These are phyloP conservation scores for Podospora bellae-mahoneyi DNA, from an alignment of 495 filamentous ascomycete species.

Conservation along the genomic window DNA sequence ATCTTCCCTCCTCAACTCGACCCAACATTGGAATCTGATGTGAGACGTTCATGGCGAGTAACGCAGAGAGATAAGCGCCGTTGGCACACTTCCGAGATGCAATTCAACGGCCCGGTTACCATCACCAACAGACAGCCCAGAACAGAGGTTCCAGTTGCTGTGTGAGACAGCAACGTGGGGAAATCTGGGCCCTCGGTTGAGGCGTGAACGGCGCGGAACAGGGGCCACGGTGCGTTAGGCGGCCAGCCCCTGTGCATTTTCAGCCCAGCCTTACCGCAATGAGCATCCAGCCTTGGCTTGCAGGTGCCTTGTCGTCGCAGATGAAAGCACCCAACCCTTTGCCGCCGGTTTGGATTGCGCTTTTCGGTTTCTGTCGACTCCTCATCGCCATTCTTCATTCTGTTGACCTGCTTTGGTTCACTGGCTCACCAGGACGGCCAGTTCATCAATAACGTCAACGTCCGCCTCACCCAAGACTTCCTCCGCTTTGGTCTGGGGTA, in stretches of 20 bases:
- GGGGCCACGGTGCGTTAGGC: not conserved
- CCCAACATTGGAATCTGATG: not conserved
- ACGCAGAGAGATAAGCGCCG: not conserved
- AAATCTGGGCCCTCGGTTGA: not conserved
- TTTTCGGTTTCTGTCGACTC: not conserved
- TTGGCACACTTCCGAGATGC: not conserved
- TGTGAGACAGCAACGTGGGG: not conserved
- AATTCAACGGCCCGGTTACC: not conserved
- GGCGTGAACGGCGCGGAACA: not conserved
- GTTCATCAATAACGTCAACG: not conserved
- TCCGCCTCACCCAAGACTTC: not conserved
- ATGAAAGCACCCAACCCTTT: slow-evolving; percentile 4
- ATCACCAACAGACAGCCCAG: not conserved
- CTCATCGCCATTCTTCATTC: not conserved
- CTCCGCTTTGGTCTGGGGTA: not conserved
- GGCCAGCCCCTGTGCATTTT: not conserved
- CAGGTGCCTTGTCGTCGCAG: slow-evolving; percentile 3
- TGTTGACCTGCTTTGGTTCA: not conserved
- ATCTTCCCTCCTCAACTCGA: not conserved
- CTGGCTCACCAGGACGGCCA: not conserved
- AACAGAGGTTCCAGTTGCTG: not conserved
- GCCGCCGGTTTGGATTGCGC: not conserved
- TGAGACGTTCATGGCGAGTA: not conserved
- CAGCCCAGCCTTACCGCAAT: slow-evolving; percentile 2
- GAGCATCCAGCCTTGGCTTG: slow-evolving; percentile 2